phyloP scores from a whole-genome alignment of 1,284 basidiomycete genomes.

The Rhodotorula sp. region DNA sequence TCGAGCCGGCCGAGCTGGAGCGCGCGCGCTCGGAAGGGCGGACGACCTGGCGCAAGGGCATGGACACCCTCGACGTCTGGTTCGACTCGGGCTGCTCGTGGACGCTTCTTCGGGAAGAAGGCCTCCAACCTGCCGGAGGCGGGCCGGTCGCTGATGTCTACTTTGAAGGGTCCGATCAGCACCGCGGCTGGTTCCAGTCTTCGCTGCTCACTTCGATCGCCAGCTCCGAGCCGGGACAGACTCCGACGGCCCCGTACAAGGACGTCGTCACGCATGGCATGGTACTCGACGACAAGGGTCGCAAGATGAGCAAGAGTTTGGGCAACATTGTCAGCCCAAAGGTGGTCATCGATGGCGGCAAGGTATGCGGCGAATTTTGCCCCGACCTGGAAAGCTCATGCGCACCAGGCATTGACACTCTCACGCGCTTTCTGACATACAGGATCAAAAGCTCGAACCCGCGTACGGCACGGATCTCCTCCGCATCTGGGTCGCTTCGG shows the following conservation, averaged over 20 bases:
- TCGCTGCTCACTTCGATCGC: slow-evolving; percentile 82
- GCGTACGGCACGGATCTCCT: slow-evolving; percentile 84
- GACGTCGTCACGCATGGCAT: slow-evolving; percentile 94
- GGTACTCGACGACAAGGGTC: slow-evolving; percentile 84
- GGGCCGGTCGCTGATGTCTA: slow-evolving; percentile 77
- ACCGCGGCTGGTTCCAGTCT: slow-evolving; percentile 99
- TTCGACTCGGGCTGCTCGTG: slow-evolving; percentile 97
- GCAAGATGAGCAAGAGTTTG: slow-evolving; percentile 98
- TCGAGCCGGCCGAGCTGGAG: slow-evolving; percentile 60
- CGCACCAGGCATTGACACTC: neutral
- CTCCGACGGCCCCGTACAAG: slow-evolving; percentile 64
- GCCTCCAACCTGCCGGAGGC: slow-evolving; percentile 22
- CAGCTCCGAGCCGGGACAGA: slow-evolving; percentile 50
- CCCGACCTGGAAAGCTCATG: no score
- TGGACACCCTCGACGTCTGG: slow-evolving; percentile 99
- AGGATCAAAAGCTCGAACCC: slow-evolving; percentile 70
- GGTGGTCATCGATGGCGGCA: slow-evolving; percentile 69
- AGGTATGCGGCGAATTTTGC: slow-evolving; percentile 54
- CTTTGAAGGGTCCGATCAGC: slow-evolving; percentile 95
- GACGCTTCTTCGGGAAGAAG: slow-evolving; percentile 65
- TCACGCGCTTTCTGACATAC: neutral
- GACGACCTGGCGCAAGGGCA: slow-evolving; percentile 62
- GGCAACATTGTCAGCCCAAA: slow-evolving; percentile 87
- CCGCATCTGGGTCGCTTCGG: slow-evolving; percentile 86
- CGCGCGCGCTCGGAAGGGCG: slow-evolving; percentile 53